Evolutionary conservation across 2,329 filamentous ascomycete genomes (phyloP).

Genomic region (Penicillium sp.): DNA sequence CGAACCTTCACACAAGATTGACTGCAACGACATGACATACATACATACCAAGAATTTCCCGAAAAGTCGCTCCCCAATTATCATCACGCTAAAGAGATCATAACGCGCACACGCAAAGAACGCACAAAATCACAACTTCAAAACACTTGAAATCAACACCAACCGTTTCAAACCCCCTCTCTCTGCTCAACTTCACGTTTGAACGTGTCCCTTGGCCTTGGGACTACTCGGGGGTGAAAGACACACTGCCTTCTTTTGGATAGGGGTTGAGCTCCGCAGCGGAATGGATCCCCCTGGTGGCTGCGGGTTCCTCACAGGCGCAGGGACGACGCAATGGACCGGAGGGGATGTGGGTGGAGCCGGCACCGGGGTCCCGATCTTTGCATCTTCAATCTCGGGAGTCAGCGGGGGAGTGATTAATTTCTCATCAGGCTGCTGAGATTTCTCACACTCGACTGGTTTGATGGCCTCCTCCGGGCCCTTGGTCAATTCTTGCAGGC

Average conservation of each 20-base stretch:
- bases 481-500: slow-evolving; percentile 36
- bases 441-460: slow-evolving; percentile 4
- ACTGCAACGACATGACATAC: background rate
- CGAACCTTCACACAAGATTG: background rate
- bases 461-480: slow-evolving; percentile 18
- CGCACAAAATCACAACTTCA: background rate
- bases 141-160: background rate
- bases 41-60: background rate
- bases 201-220: slow-evolving; percentile 5
- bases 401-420: no score
- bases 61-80: no score
- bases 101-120: background rate
- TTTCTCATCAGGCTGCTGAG: background rate
- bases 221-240: slow-evolving; percentile 17
- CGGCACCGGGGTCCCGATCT: background rate
- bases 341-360: background rate
- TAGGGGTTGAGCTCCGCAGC: slow-evolving; percentile 2
- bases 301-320: background rate
- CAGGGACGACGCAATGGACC: background rate
- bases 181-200: no score
- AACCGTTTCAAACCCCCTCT: no score
- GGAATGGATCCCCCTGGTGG: background rate
- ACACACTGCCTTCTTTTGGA: slow-evolving; percentile 9
- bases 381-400: background rate
- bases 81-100: background rate